Evolutionary conservation across 495 filamentous ascomycete species (phyloP).

Genomic region (Tuber aestivum): DNA sequence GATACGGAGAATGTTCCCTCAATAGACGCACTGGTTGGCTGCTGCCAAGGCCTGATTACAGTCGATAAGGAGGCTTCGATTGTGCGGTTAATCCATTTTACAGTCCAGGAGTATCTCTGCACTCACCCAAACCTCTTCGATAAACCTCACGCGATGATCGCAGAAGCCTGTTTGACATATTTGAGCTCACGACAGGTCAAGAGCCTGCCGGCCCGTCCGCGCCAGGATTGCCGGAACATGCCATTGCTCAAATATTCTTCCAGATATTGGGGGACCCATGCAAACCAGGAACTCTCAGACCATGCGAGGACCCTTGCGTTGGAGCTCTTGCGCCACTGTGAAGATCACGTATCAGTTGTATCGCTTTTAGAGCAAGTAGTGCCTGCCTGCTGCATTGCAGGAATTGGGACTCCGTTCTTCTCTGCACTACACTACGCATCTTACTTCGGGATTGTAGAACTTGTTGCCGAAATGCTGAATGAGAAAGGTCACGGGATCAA

Average conservation of each 20-base stretch:
- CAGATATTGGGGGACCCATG: not conserved
- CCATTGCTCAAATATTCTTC: not conserved
- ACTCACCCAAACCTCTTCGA: not conserved
- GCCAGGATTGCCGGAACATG: not conserved
- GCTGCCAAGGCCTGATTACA: no score
- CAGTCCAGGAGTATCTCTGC: not conserved
- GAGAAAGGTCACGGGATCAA: not conserved
- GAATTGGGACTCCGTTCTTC: not conserved
- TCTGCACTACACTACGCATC: not conserved
- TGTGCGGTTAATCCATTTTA: not conserved
- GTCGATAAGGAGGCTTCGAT: no score
- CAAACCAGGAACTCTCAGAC: not conserved
- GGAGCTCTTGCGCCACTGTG: not conserved
- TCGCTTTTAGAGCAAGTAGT: not conserved
- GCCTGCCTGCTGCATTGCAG: not conserved
- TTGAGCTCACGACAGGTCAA: no score
- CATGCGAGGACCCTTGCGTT: not conserved
- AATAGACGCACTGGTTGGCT: no score
- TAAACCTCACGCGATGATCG: not conserved
- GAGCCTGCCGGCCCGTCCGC: not conserved
- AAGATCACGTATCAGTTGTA: not conserved
- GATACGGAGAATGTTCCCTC: no score
- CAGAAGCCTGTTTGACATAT: not conserved
- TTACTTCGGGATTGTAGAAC: not conserved
- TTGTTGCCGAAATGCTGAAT: not conserved